These are phyloP conservation scores for Exserohilum turcica DNA, from an alignment of 2,329 filamentous ascomycete species.

Conservation along the genomic window DNA sequence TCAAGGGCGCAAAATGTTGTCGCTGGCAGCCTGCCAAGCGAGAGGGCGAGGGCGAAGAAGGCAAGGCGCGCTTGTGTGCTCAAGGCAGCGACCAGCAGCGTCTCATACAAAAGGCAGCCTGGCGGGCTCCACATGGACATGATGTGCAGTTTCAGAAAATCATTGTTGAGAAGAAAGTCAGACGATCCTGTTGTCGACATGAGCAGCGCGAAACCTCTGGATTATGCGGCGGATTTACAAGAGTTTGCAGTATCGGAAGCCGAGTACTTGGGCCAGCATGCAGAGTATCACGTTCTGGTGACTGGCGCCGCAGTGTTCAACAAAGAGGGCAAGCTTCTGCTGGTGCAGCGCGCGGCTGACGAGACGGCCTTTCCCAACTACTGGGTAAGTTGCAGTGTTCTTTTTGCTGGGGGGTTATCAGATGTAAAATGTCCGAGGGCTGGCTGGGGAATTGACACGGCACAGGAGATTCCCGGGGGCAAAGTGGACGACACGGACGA, in stretches of 20 bases:
- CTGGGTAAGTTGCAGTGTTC: slow-evolving; percentile 34
- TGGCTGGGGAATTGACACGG: slow-evolving; percentile 4
- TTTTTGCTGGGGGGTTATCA: not conserved
- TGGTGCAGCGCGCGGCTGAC: slow-evolving; percentile 44
- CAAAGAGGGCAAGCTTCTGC: slow-evolving; percentile 36
- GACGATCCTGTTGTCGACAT: slow-evolving; percentile 2
- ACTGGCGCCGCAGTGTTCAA: slow-evolving; percentile 44
- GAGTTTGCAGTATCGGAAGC: slow-evolving; percentile 37
- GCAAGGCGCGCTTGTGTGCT: not conserved
- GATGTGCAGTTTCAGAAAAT: not conserved
- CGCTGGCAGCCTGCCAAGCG: not conserved
- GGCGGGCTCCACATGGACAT: not conserved
- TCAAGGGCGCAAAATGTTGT: too few relatives aligned
- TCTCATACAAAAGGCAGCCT: not conserved
- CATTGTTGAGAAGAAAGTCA: not conserved
- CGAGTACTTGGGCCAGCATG: slow-evolving; percentile 34
- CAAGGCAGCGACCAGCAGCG: slow-evolving; percentile 1
- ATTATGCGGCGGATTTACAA: slow-evolving; percentile 30
- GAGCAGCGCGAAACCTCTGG: slow-evolving; percentile 14
- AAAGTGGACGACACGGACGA: slow-evolving; percentile 53
- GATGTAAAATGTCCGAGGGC: not conserved
- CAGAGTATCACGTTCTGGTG: slow-evolving; percentile 34
- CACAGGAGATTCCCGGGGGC: slow-evolving; percentile 59
- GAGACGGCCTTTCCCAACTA: slow-evolving; percentile 42
- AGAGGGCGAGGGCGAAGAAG: not conserved